Percentiles rank a stretch among this genome's conserved stretches.
Conservation (phyloP, 371 early-diverging fungal species). For the Mucor plumbeus region DNA sequence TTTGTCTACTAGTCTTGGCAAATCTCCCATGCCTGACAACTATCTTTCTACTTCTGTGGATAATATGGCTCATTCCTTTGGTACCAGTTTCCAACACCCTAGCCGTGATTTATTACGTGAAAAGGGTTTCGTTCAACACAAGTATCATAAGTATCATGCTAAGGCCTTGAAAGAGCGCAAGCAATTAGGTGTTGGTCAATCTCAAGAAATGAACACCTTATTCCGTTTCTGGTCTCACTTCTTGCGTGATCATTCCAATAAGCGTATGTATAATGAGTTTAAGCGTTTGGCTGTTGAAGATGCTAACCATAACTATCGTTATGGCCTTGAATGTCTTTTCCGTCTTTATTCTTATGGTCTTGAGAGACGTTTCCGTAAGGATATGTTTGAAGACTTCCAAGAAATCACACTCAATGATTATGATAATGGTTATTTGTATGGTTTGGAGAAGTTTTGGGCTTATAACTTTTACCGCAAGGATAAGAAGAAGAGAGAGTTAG, state of each 20-base stretch:
- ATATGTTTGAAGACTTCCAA: conserved; percentile 90
- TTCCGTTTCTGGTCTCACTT: conserved; percentile 99
- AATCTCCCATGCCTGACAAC: conserved; percentile 38
- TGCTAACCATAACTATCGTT: conserved; percentile 85
- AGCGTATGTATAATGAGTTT: conserved; percentile 93
- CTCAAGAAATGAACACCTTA: conserved; percentile 97
- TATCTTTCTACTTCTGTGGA: conserved; percentile 53
- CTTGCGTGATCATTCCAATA: conserved; percentile 92
- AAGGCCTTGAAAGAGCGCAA: conserved; percentile 94
- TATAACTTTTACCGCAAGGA: conserved; percentile 91
- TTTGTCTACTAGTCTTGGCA: conserved; percentile 45
- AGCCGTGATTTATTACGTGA: conserved; percentile 92
- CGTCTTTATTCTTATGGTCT: conserved; percentile 96
- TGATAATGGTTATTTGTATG: conserved; percentile 80
- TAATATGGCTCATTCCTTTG: conserved; percentile 74
- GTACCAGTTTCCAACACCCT: conserved; percentile 87
- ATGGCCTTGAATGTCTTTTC: conserved; percentile 92
- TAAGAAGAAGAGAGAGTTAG: conserved; percentile 71
- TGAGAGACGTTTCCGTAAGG: conserved; percentile 86
- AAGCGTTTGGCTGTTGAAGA: conserved; percentile 90
- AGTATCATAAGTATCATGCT: conserved; percentile 93
- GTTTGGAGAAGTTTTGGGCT: conserved; percentile 97
- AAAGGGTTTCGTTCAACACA: conserved; percentile 95
- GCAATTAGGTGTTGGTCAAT: conserved; percentile 84
- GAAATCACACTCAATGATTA: conserved; percentile 79